These are phyloP conservation scores for Kokia cookei DNA, from an alignment of 441 rosid genomes.

Conservation along the genomic window DNA sequence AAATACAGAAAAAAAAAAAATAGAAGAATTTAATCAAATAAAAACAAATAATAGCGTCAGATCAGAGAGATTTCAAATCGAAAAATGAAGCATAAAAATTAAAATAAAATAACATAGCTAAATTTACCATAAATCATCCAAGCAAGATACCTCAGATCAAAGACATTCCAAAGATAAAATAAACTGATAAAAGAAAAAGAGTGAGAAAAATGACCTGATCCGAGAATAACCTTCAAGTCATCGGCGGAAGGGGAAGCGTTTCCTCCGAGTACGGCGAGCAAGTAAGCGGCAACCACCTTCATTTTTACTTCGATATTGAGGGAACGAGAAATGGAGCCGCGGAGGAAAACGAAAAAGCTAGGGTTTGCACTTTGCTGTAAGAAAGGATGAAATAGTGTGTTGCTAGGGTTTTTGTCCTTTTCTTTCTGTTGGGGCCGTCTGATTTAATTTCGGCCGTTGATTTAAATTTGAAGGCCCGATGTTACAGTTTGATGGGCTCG, in stretches of 20 bases:
- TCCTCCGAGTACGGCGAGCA: constrained; percentile 82
- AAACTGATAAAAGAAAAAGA: background rate
- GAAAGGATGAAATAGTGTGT: background rate
- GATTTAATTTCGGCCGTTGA: background rate
- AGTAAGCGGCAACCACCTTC: constrained; percentile 49
- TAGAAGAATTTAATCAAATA: too few species aligned
- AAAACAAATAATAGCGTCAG: too few species aligned
- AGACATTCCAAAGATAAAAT: background rate
- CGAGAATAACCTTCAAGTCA: constrained; percentile 59
- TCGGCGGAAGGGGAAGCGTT: constrained; percentile 56
- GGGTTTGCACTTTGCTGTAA: background rate
- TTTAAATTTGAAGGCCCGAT: too few species aligned
- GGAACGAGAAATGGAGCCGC: background rate
- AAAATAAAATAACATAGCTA: background rate
- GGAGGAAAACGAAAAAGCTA: background rate
- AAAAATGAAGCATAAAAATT: background rate
- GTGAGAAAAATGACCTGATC: constrained; percentile 36
- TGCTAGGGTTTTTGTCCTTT: background rate
- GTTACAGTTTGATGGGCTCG: background rate
- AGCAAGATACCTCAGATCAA: background rate
- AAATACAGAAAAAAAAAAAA: too few species aligned
- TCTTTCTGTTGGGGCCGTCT: background rate
- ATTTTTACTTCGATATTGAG: background rate
- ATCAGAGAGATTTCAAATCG: background rate
- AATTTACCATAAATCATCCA: background rate